These are phyloP conservation scores for Pythium rishiriense DNA, from an alignment of 352 stramenopile genomes.

Conservation along the genomic window DNA sequence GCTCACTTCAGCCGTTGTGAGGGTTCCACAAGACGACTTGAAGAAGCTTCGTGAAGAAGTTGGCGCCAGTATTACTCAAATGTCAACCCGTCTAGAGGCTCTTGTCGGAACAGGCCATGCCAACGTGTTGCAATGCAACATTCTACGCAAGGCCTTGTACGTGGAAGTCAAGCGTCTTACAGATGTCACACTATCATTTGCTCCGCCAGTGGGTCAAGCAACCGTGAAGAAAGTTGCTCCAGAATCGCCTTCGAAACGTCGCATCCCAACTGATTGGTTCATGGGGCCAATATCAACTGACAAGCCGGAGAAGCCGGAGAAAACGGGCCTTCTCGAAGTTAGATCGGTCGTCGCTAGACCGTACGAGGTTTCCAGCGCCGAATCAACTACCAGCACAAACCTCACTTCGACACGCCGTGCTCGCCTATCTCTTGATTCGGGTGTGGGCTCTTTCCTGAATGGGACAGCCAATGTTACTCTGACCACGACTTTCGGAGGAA, in stretches of 20 bases:
- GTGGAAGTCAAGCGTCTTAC: slow-evolving; percentile 54
- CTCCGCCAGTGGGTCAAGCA: slow-evolving; percentile 58
- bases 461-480: slow-evolving; percentile 2
- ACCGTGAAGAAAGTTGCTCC: slow-evolving; percentile 76
- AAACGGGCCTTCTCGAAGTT: slow-evolving; percentile 1
- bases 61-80: slow-evolving; percentile 36
- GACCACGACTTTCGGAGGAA: slow-evolving; percentile 22
- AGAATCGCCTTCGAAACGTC: slow-evolving; percentile 63
- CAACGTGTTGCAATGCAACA: slow-evolving; percentile 72
- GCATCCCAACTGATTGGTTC: slow-evolving; percentile 82
- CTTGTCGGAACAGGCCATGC: slow-evolving; percentile 34
- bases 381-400: slow-evolving; percentile 14
- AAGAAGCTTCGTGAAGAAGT: slow-evolving; percentile 46
- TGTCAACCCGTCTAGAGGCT: slow-evolving; percentile 34
- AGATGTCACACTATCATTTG: slow-evolving; percentile 58
- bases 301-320: slow-evolving; percentile 20
- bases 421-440: slow-evolving; percentile 8
- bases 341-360: slow-evolving; percentile 4
- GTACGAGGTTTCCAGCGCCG: slow-evolving; percentile 17
- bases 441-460: slow-evolving; percentile 17
- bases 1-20: slow-evolving; percentile 52
- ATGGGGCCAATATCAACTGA: slow-evolving; percentile 41
- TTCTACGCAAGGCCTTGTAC: slow-evolving; percentile 61
- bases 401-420: slow-evolving; percentile 6
- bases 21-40: slow-evolving; percentile 61